Base-by-base conservation (phyloP, 495 filamentous ascomycete species). In the Penicillium tannophilum region DNA sequence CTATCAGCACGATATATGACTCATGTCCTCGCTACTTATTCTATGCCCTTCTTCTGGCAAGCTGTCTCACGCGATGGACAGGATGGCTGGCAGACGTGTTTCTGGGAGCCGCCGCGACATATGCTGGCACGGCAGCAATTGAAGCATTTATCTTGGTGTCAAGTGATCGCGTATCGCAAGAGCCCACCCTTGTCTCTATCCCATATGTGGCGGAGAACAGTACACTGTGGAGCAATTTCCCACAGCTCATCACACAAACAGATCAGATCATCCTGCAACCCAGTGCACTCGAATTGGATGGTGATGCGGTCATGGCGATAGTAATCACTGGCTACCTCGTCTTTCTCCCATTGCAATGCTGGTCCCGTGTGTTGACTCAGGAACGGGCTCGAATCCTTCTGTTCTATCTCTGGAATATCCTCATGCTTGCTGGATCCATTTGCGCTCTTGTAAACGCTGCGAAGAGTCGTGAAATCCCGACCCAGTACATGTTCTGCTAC, bases 251-350 rank as follows among this genome's bases (percentile, higher is more conserved):
- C 17, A 75, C 67, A 0, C 51, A 63, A 5, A 62, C 59, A 7
- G 35, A 55, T n/a, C 8, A 59, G 12, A n/a, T 75, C 1, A 12
- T 47, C 16, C 8, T 75, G 11, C 57, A 57, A 19, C 72, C 72
- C 3, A 69, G 56, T 12, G 62, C 72, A 6, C 42, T 69, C 1
- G 72, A 75, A 35, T 60, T 75, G 7, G 72, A 75, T 36, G 64
- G 62, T 1, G 71, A 75, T 55, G 72, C 72, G 6, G 67, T 75
- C 1, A 62, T 75, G 9, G 71, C 72, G 5, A 70, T 75, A 20
- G 72, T 75, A 3, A 64, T 75, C 28, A 75, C 72, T 3, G 71
- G 69, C 1, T 75, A 75, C 44, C 72, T 75, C 10, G 67, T 73
- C 31, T 75, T 75, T 43, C 59, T 75, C 6, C 72, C 72, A 3